A percentile compares a stretch with the other conserved stretches of the same genome.
phyloP scores from a whole-genome alignment of 805 yeast genomes.

The Starmerella vitae region DNA sequence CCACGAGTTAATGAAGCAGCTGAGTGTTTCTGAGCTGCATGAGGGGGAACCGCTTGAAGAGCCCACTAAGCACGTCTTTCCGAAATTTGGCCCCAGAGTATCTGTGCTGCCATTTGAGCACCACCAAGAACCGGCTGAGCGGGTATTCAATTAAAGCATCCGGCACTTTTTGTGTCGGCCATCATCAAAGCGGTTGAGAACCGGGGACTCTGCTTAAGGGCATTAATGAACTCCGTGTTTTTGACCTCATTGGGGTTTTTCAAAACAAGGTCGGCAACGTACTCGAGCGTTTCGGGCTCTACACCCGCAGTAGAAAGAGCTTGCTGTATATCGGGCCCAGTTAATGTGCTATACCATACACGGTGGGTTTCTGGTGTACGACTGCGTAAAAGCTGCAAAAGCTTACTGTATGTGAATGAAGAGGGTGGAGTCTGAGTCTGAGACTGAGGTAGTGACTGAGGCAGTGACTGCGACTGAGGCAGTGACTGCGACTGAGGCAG shows the following conservation, averaged over 20 bases:
- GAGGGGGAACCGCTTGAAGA: constrained; percentile 5
- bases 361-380: constrained; percentile 8
- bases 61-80: constrained; percentile 13
- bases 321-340: constrained; percentile 8
- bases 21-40: constrained; percentile 7
- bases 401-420: constrained; percentile 18
- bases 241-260: constrained; percentile 4
- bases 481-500: background rate
- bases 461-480: background rate
- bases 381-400: constrained; percentile 14
- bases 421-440: constrained; percentile 12
- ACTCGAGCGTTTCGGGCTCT: constrained; percentile 21
- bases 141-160: constrained; percentile 6
- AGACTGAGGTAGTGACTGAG: too few relatives aligned
- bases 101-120: constrained; percentile 20
- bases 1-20: background rate
- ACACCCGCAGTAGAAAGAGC: constrained; percentile 18
- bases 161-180: constrained; percentile 8
- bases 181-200: constrained; percentile 17
- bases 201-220: constrained; percentile 15
- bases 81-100: constrained; percentile 15
- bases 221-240: constrained; percentile 13
- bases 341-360: constrained; percentile 15
- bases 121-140: constrained; percentile 11
- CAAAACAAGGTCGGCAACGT: constrained; percentile 10